A percentile compares a stretch with the other conserved stretches of the same genome.
phyloP scores from a whole-genome alignment of 164 flowering plant species.

The Berberis vulgaris region DNA sequence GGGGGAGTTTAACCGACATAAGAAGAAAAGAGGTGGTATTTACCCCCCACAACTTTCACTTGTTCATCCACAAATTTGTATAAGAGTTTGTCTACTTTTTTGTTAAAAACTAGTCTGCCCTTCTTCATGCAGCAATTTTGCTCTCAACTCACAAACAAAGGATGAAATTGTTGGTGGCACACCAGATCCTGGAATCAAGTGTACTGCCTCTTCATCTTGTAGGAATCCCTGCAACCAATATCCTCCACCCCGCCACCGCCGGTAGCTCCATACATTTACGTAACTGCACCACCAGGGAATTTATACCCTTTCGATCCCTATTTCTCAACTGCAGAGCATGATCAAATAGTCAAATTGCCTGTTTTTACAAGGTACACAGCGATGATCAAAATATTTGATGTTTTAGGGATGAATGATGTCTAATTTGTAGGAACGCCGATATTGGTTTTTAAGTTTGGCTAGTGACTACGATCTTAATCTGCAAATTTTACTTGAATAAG shows the following conservation, averaged over 20 bases:
- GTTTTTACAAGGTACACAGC: background rate
- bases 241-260: conserved; percentile 12
- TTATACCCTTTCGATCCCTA: conserved; percentile 10
- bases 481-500: no score
- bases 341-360: background rate
- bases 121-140: background rate
- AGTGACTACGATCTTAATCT: no score
- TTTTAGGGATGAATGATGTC: background rate
- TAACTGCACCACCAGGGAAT: conserved; percentile 4
- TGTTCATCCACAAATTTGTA: no score
- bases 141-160: background rate
- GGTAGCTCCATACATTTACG: conserved; percentile 7
- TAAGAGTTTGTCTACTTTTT: no score
- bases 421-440: no score
- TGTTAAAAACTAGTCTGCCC: no score
- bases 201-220: conserved; percentile 15
- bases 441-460: no score
- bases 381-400: background rate
- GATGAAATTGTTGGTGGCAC: conserved; percentile 4
- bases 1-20: no score
- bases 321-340: background rate
- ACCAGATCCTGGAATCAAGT: conserved; percentile 9
- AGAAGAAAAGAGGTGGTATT: no score
- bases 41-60: no score
- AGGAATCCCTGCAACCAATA: conserved; percentile 12